phyloP scores from a whole-genome alignment of 2,329 filamentous ascomycete species.

The Kalaharituber pfeilii region DNA sequence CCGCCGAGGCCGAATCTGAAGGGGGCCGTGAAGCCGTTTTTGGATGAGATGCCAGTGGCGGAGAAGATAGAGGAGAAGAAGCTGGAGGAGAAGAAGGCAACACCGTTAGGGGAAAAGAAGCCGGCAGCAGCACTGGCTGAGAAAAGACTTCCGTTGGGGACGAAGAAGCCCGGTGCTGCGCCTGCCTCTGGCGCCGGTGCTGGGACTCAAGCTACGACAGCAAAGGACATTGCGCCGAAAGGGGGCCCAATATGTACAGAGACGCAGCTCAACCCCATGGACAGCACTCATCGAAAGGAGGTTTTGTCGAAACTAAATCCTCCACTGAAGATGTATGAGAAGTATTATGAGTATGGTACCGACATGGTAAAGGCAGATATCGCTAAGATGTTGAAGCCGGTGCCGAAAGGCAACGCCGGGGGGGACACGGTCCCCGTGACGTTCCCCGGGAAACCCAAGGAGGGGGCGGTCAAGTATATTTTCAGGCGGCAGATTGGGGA shows the following conservation, averaged over 20 bases:
- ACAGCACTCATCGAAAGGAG: slow-evolving; percentile 51
- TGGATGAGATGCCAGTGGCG: too few relatives aligned
- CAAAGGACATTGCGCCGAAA: slow-evolving; percentile 35
- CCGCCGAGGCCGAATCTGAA: not conserved
- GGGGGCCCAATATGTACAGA: slow-evolving; percentile 61
- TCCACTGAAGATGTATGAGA: slow-evolving; percentile 53
- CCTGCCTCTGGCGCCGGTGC: slow-evolving; percentile 9
- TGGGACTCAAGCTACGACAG: too few relatives aligned
- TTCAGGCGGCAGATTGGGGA: slow-evolving; percentile 75
- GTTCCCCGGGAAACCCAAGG: slow-evolving; percentile 9
- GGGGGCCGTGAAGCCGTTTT: too few relatives aligned
- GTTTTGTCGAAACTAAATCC: slow-evolving; percentile 62
- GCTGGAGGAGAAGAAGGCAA: slow-evolving; percentile 9
- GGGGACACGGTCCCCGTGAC: slow-evolving; percentile 9
- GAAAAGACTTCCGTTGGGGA: not conserved
- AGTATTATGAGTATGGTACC: slow-evolving; percentile 58
- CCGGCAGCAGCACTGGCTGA: too few relatives aligned
- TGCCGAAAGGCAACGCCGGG: slow-evolving; percentile 37
- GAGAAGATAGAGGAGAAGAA: not conserved
- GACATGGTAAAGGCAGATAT: slow-evolving; percentile 58
- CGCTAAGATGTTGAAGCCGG: slow-evolving; percentile 58
- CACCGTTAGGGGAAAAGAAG: too few relatives aligned
- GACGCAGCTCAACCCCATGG: slow-evolving; percentile 71
- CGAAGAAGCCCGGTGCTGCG: slow-evolving; percentile 12
- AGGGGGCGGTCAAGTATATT: slow-evolving; percentile 1